Conservation (phyloP, 202 grass and related monocot genomes). For the Elaeis oleifera region DNA sequence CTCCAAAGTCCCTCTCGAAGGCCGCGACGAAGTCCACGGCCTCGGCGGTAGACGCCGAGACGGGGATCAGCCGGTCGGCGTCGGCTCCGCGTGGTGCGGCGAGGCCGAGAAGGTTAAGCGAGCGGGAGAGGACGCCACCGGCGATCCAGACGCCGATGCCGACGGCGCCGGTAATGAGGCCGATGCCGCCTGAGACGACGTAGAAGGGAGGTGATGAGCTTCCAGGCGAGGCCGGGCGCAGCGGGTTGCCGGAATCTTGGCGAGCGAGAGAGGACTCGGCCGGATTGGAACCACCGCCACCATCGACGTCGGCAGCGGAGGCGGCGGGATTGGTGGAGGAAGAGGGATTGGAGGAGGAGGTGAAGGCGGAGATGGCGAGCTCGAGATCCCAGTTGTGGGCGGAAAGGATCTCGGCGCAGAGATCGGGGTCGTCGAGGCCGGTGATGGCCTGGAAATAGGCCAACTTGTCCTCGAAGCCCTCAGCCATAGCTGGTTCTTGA, state of each 20-base stretch:
- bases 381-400: conserved; percentile 99
- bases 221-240: conserved; percentile 80
- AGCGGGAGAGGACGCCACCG: conserved; percentile 69
- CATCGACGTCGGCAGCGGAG: conserved; percentile 11
- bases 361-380: conserved; percentile 70
- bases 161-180: conserved; percentile 64
- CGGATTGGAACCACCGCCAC: conserved; percentile 2
- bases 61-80: conserved; percentile 28
- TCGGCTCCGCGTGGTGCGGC: conserved; percentile 19
- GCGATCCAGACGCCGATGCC: conserved; percentile 87
- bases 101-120: conserved; percentile 74
- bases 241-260: background rate
- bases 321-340: background rate
- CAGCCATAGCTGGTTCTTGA: conserved; percentile 42
- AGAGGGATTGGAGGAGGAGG: conserved; percentile 7
- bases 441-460: conserved; percentile 90
- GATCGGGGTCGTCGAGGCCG: conserved; percentile 70
- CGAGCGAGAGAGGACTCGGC: background rate
- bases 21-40: conserved; percentile 64
- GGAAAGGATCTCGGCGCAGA: conserved; percentile 84
- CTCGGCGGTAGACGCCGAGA: conserved; percentile 56
- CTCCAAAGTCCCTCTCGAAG: conserved; percentile 70
- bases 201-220: conserved; percentile 81
- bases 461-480: conserved; percentile 70
- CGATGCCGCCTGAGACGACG: conserved; percentile 63